phyloP scores from a whole-genome alignment of 2,329 filamentous ascomycete species.

The Cladobotryum protrusum region DNA sequence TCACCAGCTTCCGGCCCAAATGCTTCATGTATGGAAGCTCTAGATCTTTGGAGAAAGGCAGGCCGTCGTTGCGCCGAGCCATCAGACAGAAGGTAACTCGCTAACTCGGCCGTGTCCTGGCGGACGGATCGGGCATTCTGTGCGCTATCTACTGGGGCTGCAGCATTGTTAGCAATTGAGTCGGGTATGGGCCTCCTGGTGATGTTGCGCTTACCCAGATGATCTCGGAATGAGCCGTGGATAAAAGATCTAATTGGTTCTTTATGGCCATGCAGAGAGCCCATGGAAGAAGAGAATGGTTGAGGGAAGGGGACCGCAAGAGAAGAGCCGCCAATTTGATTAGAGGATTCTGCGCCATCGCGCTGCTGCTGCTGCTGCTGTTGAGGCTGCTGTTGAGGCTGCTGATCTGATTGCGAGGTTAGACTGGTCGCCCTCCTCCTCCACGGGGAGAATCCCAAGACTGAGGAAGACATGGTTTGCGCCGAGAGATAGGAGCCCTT shows the following conservation, averaged over 20 bases:
- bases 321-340: conserved; percentile 15
- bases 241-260: conserved; percentile 69
- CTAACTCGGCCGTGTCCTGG: conserved; percentile 81
- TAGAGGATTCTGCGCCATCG: conserved; percentile 23
- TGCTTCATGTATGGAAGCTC: conserved; percentile 24
- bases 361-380: conserved; percentile 12
- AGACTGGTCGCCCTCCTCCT: conserved; percentile 37
- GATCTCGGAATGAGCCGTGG: conserved; percentile 56
- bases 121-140: conserved; percentile 74
- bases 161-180: conserved; percentile 6
- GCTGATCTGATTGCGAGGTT: conserved; percentile 26
- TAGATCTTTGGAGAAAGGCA: conserved; percentile 38
- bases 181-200: background rate
- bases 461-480: conserved; percentile 40
- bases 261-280: conserved; percentile 38
- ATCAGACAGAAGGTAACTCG: conserved; percentile 71
- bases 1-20: conserved; percentile 19
- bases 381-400: background rate
- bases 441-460: conserved; percentile 44
- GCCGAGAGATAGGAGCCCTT: conserved; percentile 7
- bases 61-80: conserved; percentile 40
- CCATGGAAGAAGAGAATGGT: conserved; percentile 35
- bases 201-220: conserved; percentile 42
- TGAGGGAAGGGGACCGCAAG: conserved; percentile 14
- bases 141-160: conserved; percentile 57